phyloP scores from a whole-genome alignment of 1,284 basidiomycete genomes.

The Vanrija pseudolonga region DNA sequence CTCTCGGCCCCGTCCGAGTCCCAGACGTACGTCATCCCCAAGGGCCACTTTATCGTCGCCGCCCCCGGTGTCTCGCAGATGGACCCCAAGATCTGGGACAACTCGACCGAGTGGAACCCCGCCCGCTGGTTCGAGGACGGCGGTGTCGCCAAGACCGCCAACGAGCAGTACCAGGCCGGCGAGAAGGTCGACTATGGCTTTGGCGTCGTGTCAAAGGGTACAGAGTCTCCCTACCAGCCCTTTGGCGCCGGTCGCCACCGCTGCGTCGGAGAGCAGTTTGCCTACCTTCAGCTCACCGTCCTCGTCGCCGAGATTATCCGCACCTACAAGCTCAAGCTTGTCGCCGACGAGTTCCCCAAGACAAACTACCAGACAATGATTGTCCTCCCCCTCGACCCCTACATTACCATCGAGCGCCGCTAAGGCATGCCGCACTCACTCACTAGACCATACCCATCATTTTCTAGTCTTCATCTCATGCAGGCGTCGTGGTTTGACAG shows the following conservation, averaged over 20 bases:
- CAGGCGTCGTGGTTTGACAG: too few relatives aligned
- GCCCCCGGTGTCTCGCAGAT: constrained; percentile 84
- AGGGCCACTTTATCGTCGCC: constrained; percentile 86
- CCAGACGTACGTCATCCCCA: constrained; percentile 75
- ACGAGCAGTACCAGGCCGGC: constrained; percentile 65
- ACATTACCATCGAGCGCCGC: constrained; percentile 21
- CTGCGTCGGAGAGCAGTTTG: constrained; percentile 62
- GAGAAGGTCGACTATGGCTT: constrained; percentile 96
- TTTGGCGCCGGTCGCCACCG: constrained; percentile 94
- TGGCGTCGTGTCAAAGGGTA: constrained; percentile 87
- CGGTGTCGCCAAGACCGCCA: constrained; percentile 70
- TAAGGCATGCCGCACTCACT: too few relatives aligned
- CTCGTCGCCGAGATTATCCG: constrained; percentile 78
- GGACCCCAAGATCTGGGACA: constrained; percentile 79
- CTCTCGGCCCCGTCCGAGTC: constrained; percentile 72
- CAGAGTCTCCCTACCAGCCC: constrained; percentile 85
- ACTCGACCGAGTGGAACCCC: constrained; percentile 72
- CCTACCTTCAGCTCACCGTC: constrained; percentile 87
- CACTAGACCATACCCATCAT: too few relatives aligned
- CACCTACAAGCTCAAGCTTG: constrained; percentile 68
- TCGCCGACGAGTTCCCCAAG: constrained; percentile 61
- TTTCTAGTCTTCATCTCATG: too few relatives aligned
- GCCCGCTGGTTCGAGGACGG: constrained; percentile 77
- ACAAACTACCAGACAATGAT: constrained; percentile 76
- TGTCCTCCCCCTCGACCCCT: constrained; percentile 56